Evolutionary conservation across 75 land plant species (phyloP), one percentile per base, ranked within the genome.

Genomic region (Cupressus sempervirens): DNA sequence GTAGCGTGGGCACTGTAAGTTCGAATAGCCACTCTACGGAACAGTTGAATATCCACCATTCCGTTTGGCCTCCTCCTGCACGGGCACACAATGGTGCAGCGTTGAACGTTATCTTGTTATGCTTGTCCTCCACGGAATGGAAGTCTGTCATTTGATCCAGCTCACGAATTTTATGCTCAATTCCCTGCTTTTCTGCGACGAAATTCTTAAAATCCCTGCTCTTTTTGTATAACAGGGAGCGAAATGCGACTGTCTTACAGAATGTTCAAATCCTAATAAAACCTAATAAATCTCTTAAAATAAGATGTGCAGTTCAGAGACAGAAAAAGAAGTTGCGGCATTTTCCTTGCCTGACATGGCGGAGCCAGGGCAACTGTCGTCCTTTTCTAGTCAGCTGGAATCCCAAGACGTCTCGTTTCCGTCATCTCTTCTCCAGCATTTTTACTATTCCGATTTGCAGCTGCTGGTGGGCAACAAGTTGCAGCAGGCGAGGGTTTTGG

Each of bases 401-500:
- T 30, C 74, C 14, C 35, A 35, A 2, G 74, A 0, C 15, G 74
- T 70, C 30, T 11, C n/a, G 10, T 70, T 70, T 30, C 74, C 35
- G 14, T 0, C 74, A 32, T 70, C 74, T 70, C 74, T 70, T 9
- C 74, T 3, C 35, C 74, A 70, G 74, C 74, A 70, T 70, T 70
- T 70, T 30, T 70, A 35, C 3, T 70, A 70, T 32, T 70, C 74
- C 2, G 74, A 70, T 70, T 70, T 70, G 32, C 74, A 70, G 74
- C 35, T 70, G 74, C 35, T 70, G 11, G 74, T 70, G 35, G 32
- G 3, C 35, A 70, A 70, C 74, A 70, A 70, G 0, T 12, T 32
- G 74, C 74, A 29, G 74, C 74, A 70, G 74, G 74, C 74, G 18
- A 83, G 50, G 85, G 80, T 34, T 45, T 29, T 82, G 75, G 86